Conservation (phyloP, 352 stramenopile genomes). For the Blastocystis hominis region DNA sequence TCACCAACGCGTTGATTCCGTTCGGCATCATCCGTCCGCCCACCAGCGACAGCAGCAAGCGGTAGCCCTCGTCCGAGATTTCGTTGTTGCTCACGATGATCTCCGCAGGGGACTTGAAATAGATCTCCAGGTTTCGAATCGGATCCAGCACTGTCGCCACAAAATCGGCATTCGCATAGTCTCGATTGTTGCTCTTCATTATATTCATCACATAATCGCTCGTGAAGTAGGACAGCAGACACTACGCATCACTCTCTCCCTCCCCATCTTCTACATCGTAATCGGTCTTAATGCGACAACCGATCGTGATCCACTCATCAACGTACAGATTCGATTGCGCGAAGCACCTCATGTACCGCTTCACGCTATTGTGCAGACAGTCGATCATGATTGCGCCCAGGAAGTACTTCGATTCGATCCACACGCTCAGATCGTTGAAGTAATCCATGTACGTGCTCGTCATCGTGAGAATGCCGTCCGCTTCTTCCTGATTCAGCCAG, state of each 20-base stretch:
- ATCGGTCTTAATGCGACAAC: background rate
- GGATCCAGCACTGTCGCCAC: background rate
- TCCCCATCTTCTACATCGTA: background rate
- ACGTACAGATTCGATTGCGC: background rate
- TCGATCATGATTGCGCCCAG: background rate
- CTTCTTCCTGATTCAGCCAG: conserved; percentile 28
- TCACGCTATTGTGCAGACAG: conserved; percentile 34
- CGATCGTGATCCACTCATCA: background rate
- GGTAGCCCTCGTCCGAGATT: background rate
- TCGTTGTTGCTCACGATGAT: background rate
- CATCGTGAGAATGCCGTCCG: conserved; percentile 1
- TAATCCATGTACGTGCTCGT: conserved; percentile 24
- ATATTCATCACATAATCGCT: background rate
- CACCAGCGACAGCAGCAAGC: background rate
- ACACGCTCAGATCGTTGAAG: conserved; percentile 37
- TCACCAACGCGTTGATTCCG: background rate
- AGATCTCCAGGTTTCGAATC: conserved; percentile 38
- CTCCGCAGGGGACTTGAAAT: background rate
- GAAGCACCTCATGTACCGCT: conserved; percentile 2
- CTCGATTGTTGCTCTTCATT: conserved; percentile 13
- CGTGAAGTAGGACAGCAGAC: conserved; percentile 15
- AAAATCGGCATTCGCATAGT: background rate
- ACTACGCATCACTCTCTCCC: background rate
- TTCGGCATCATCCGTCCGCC: background rate
- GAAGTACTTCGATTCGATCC: conserved; percentile 44